Percentiles rank a stretch among this genome's conserved stretches.
These are phyloP conservation scores for Kodamaea kaohsiungensis DNA, from an alignment of 805 yeast genomes.

Conservation along the genomic window DNA sequence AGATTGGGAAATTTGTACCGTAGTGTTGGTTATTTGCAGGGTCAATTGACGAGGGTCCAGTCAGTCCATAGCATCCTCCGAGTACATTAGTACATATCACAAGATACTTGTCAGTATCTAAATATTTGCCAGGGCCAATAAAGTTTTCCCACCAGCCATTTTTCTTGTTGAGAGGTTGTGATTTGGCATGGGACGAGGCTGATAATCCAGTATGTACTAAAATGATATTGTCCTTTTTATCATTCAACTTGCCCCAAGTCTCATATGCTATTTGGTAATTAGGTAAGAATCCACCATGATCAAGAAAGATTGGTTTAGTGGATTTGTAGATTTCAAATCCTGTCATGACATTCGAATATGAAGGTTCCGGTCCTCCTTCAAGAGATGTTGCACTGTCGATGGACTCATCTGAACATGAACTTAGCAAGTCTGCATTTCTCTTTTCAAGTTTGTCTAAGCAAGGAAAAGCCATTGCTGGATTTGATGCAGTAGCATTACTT, in stretches of 20 bases:
- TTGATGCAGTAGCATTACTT: constrained; percentile 26
- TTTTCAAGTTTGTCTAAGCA: constrained; percentile 78
- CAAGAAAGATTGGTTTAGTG: constrained; percentile 63
- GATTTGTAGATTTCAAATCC: constrained; percentile 66
- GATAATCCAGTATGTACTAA: constrained; percentile 88
- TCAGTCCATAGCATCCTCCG: constrained; percentile 94
- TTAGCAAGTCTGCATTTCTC: constrained; percentile 41
- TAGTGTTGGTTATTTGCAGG: constrained; percentile 68
- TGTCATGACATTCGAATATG: constrained; percentile 64
- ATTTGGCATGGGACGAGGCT: constrained; percentile 91
- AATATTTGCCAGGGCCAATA: constrained; percentile 77
- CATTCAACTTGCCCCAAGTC: constrained; percentile 81
- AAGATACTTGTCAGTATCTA: constrained; percentile 81
- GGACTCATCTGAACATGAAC: constrained; percentile 19
- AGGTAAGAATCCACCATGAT: constrained; percentile 78
- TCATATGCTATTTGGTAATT: constrained; percentile 86
- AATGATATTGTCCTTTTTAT: constrained; percentile 66
- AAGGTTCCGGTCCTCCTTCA: constrained; percentile 83
- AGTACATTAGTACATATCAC: constrained; percentile 87
- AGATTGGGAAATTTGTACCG: constrained; percentile 85
- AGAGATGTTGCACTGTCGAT: constrained; percentile 29
- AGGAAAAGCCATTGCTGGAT: constrained; percentile 76
- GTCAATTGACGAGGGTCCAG: constrained; percentile 84
- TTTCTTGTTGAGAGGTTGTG: constrained; percentile 65
- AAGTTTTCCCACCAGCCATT: constrained; percentile 97